Evolutionary conservation across 805 yeast genomes (phyloP), one percentile per base, ranked within the genome.

Genomic region (Henningerozyma blattae): DNA sequence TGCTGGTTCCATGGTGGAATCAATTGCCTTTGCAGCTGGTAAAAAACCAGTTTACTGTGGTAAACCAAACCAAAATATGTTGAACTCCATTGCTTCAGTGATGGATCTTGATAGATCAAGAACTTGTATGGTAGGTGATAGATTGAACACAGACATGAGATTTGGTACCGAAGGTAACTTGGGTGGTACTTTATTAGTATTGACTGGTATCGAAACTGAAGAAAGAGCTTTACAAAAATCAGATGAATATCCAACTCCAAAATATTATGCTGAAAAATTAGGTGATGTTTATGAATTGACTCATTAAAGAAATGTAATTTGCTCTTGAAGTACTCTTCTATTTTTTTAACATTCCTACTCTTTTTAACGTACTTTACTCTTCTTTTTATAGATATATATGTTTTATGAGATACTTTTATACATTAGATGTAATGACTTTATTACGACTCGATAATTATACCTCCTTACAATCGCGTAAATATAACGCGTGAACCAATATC

Each of bases 51-150:
- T 77, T 35, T 80, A 89, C 3, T 81, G 96, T 48, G 98, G 98
- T 35, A 91, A 91, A 54, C 98, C 98, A 16, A 75, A 77, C 36
- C 75, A 71, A 43, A 77, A 78, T 35, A 87, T 91, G 95, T 71
- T 91, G 77, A 83, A 84, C 50, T 77, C 94, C 15, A 82, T 91
- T 52, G 72, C 77, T 41, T 81, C 81, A 3, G 74, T 75, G 24
- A 68, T 64, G 41, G 56, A 69, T 15, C 62, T 74, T 22, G 75
- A 75, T 34, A 71, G 74, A 34, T 43, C 59, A 3, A 67, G 72
- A 37, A 77, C 94, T 10, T 68, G 89, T 43, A 91, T 91, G 97
- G 73, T 91, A 37, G 98, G 98, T 15, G 98, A 91, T 54, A 68
- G 98, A 44, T 65, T 91, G 38, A 89, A 91, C 56, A 91, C 98